A percentile compares a stretch with the other conserved stretches of the same genome.
These are phyloP conservation scores for Aphanomyces euteiches DNA, from an alignment of 352 stramenopile species.

Conservation along the genomic window DNA sequence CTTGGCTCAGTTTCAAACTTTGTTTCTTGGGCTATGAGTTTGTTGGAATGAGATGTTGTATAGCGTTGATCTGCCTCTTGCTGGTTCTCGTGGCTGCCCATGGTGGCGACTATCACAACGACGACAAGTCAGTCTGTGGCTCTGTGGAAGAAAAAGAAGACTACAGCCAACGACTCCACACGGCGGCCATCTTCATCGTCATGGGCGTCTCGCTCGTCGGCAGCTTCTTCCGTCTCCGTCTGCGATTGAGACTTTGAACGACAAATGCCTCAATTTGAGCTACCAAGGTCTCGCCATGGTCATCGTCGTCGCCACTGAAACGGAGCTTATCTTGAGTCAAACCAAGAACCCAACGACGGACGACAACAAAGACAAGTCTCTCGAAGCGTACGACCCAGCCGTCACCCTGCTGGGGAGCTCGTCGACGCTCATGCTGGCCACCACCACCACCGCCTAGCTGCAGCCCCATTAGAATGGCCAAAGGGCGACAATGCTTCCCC, in stretches of 20 bases:
- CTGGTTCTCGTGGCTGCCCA: neutral
- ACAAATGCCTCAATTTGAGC: conserved; percentile 25
- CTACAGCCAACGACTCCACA: conserved; percentile 21
- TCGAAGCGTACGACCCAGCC: neutral
- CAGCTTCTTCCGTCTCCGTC: conserved; percentile 28
- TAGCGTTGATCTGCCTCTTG: neutral
- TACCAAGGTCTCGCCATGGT: conserved; percentile 31
- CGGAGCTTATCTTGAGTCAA: neutral
- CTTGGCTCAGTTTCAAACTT: neutral
- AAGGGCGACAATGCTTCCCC: conserved; percentile 21
- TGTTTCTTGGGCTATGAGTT: too few relatives aligned
- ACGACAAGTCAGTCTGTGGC: neutral
- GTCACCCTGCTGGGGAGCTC: neutral
- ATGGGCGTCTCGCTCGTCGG: conserved; percentile 22
- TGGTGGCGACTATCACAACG: conserved; percentile 6
- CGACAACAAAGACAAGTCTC: neutral
- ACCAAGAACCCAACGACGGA: neutral
- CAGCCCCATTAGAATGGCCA: neutral
- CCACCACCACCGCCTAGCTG: neutral
- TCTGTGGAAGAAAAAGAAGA: neutral
- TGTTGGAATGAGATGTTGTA: too few relatives aligned
- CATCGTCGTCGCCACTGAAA: conserved; percentile 30
- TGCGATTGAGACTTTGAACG: conserved; percentile 29
- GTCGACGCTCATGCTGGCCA: neutral
- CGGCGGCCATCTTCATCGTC: conserved; percentile 23